These are phyloP conservation scores for Diplogelasinospora grovesii DNA, from an alignment of 495 filamentous ascomycete genomes.

Conservation along the genomic window DNA sequence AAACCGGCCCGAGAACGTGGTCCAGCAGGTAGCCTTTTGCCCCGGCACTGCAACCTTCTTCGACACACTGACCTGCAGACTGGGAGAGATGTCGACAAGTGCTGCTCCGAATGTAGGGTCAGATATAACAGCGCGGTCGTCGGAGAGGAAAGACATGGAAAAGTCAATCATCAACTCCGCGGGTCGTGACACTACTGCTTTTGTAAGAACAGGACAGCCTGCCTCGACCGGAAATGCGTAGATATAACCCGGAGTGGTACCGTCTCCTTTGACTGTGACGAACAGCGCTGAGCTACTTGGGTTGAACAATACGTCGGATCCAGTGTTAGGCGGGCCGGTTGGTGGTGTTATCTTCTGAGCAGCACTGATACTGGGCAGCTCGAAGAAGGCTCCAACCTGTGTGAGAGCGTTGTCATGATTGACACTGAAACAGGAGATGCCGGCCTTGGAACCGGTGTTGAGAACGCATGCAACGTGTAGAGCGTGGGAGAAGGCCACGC, in stretches of 20 bases:
- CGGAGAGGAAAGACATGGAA: slow-evolving; percentile 11
- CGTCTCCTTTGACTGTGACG: slow-evolving; percentile 52
- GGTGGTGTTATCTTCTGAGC: slow-evolving; percentile 46
- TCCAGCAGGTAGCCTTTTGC: slow-evolving; percentile 54
- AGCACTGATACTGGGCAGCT: too few species aligned
- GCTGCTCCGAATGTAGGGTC: slow-evolving; percentile 50
- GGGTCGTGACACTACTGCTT: slow-evolving; percentile 1
- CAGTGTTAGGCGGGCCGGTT: slow-evolving; percentile 43
- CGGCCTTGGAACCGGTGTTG: slow-evolving; percentile 42
- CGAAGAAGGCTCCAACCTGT: slow-evolving; percentile 32
- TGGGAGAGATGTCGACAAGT: slow-evolving; percentile 26
- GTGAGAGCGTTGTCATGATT: too few species aligned
- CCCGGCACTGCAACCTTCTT: slow-evolving; percentile 27
- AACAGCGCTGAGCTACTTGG: slow-evolving; percentile 41
- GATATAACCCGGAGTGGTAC: slow-evolving; percentile 52
- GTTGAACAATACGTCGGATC: slow-evolving; percentile 49
- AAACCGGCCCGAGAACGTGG: slow-evolving; percentile 33
- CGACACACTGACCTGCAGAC: slow-evolving; percentile 12
- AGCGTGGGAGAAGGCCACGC: slow-evolving; percentile 42
- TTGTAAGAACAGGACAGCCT: slow-evolving; percentile 19
- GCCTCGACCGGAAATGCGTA: slow-evolving; percentile 24
- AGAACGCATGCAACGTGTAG: slow-evolving; percentile 45
- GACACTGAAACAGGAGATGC: slow-evolving; percentile 45
- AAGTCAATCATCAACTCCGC: too few species aligned
- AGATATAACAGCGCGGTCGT: slow-evolving; percentile 39